Evolutionary conservation across 805 yeast species (phyloP), one percentile per base, ranked within the genome.

Genomic region (Ascoidea tarda): DNA sequence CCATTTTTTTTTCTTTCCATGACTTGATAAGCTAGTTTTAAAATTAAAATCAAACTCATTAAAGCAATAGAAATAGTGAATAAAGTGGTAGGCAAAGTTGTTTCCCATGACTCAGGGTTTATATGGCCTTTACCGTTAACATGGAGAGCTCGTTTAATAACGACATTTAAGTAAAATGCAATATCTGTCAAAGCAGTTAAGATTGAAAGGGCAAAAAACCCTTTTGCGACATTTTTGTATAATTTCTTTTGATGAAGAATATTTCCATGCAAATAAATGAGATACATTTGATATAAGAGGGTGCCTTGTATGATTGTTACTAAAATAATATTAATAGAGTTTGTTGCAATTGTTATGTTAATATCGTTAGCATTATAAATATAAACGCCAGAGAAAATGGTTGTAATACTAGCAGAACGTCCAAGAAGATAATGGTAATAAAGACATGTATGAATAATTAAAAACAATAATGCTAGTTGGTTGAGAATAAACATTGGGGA

Each of bases 401-500:
- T 70, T 0, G 83, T 67, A 1, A 79, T 52, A 0, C 81, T 67
- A 33, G 74, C 69, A 57, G 75, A 77, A 1, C 79, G 72, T 8
- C 84, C 78, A 42, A 74, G 60, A 16, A 81, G 62, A 57, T 81
- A 79, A 10, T 67, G 72, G 33, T 84, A 59, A 65, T 75, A 81
- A 5, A 89, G 66, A 2, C 77, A 74, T 0, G 89, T 77, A 51
- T 85, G 83, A 14, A 88, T 53, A 5, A 82, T 64, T 51, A 82
- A 66, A 5, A 80, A 62, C 2, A 77, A 50, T 51, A 91, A 69
- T 42, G 85, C 77, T 2, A 72, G 50, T 62, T 81, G 81, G 65
- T 90, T 89, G 48, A 88, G 66, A n/a, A 81, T 63, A 63, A 87
- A 91, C 33, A 88, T 77, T 6, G 89, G 86, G 0, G 90, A 78